phyloP scores from a whole-genome alignment of 2,329 filamentous ascomycete genomes.

The Blastomyces parvus region DNA sequence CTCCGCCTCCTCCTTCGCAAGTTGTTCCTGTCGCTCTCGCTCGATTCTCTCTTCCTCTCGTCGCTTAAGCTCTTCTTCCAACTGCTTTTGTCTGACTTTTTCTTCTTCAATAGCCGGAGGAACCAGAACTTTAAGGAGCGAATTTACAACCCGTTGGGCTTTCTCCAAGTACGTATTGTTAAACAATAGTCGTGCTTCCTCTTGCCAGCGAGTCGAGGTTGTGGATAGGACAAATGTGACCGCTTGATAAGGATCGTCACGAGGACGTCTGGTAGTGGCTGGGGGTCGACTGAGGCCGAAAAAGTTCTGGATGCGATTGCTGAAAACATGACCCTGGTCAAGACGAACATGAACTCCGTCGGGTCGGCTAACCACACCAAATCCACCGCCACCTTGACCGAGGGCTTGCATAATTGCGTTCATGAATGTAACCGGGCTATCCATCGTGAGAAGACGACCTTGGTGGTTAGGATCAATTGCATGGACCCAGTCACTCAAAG shows the following conservation, averaged over 20 bases:
- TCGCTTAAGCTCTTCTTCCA: constrained; percentile 46
- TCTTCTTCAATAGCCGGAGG: constrained; percentile 77
- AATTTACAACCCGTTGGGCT: constrained; percentile 55
- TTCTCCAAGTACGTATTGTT: constrained; percentile 59
- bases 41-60: constrained; percentile 54
- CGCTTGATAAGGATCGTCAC: constrained; percentile 53
- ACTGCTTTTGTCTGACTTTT: constrained; percentile 56
- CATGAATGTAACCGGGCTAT: constrained; percentile 47
- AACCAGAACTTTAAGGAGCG: constrained; percentile 63
- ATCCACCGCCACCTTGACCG: constrained; percentile 34
- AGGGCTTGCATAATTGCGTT: constrained; percentile 50
- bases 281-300: constrained; percentile 27
- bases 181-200: constrained; percentile 83
- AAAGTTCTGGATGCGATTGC: constrained; percentile 46
- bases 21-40: constrained; percentile 54
- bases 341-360: constrained; percentile 48
- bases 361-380: constrained; percentile 36
- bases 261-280: constrained; percentile 24
- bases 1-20: constrained; percentile 60
- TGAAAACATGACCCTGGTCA: constrained; percentile 42
- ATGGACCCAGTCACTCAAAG: constrained; percentile 45
- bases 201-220: constrained; percentile 72
- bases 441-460: constrained; percentile 37
- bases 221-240: constrained; percentile 63
- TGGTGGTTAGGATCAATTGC: constrained; percentile 41